phyloP scores from a whole-genome alignment of 495 filamentous ascomycete species.

The Penicillium waksmanii region DNA sequence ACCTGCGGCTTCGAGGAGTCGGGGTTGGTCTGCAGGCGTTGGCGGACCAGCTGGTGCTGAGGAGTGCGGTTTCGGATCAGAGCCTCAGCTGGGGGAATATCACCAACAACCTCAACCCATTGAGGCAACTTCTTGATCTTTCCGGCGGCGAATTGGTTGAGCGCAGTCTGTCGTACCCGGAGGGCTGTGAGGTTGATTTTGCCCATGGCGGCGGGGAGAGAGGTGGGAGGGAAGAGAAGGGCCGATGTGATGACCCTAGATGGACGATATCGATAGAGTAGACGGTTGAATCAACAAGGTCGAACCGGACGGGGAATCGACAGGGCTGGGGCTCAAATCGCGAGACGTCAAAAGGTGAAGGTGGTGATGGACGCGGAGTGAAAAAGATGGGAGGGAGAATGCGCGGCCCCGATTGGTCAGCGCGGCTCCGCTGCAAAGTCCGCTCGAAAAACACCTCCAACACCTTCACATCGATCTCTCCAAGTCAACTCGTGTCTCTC shows the following conservation, averaged over 20 bases:
- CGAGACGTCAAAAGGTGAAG: conserved; percentile 8
- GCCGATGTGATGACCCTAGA: background rate
- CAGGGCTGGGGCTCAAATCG: background rate
- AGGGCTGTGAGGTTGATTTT: conserved; percentile 74
- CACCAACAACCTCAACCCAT: conserved; percentile 75
- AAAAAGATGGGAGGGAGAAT: conserved; percentile 46
- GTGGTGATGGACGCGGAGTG: conserved; percentile 25
- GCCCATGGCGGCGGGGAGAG: conserved; percentile 54
- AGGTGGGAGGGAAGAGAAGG: background rate
- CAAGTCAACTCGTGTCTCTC: background rate
- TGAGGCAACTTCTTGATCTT: conserved; percentile 58
- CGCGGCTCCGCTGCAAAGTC: conserved; percentile 45
- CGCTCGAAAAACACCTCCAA: conserved; percentile 5
- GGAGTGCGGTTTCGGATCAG: conserved; percentile 70
- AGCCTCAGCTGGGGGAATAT: conserved; percentile 79
- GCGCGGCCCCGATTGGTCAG: conserved; percentile 45
- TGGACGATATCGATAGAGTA: background rate
- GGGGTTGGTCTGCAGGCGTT: conserved; percentile 48
- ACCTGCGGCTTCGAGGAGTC: conserved; percentile 38
- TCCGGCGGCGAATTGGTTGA: conserved; percentile 56
- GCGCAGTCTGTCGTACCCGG: conserved; percentile 69
- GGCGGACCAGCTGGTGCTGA: conserved; percentile 61
- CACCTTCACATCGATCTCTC: conserved; percentile 3
- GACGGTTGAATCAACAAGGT: background rate
- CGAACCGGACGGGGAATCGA: background rate